Percentiles rank a stretch among this genome's conserved stretches.
These are phyloP conservation scores for Claviceps digitariae DNA, from an alignment of 2,329 filamentous ascomycete genomes.

Conservation along the genomic window DNA sequence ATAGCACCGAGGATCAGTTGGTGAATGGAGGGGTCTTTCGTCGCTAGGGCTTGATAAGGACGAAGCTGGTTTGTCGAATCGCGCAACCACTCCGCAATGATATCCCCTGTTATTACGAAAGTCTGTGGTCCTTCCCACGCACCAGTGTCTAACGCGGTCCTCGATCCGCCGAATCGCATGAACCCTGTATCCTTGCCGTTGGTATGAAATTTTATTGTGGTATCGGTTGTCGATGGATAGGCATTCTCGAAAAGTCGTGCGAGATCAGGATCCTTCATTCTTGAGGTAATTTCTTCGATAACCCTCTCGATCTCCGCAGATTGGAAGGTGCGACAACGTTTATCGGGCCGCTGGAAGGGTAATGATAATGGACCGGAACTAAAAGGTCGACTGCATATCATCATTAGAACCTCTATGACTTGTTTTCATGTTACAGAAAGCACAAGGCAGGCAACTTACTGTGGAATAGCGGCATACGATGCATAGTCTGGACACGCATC, in stretches of 20 bases:
- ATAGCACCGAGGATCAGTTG: constrained; percentile 82
- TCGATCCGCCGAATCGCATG: constrained; percentile 20
- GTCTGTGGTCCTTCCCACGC: constrained; percentile 77
- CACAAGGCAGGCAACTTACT: constrained; percentile 18
- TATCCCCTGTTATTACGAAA: constrained; percentile 88
- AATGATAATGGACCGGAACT: constrained; percentile 68
- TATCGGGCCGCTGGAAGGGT: constrained; percentile 73
- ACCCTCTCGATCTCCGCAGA: constrained; percentile 79
- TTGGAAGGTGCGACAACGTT: constrained; percentile 75
- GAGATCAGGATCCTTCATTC: constrained; percentile 73
- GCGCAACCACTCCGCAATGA: constrained; percentile 83
- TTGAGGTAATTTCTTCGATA: constrained; percentile 66
- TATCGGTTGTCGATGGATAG: constrained; percentile 76
- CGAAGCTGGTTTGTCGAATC: constrained; percentile 89
- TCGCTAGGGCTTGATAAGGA: constrained; percentile 77
- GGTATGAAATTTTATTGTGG: constrained; percentile 77
- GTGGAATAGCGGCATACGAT: constrained; percentile 23
- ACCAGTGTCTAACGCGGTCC: constrained; percentile 30
- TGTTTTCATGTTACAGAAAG: background rate
- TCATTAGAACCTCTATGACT: background rate
- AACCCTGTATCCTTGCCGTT: constrained; percentile 36
- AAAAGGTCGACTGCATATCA: constrained; percentile 49
- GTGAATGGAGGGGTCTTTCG: constrained; percentile 64
- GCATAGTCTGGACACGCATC: constrained; percentile 28
- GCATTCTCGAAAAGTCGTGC: constrained; percentile 90